Evolutionary conservation across 371 early-diverging fungal genomes (phyloP).

Genomic region (Mucor velutinosus): DNA sequence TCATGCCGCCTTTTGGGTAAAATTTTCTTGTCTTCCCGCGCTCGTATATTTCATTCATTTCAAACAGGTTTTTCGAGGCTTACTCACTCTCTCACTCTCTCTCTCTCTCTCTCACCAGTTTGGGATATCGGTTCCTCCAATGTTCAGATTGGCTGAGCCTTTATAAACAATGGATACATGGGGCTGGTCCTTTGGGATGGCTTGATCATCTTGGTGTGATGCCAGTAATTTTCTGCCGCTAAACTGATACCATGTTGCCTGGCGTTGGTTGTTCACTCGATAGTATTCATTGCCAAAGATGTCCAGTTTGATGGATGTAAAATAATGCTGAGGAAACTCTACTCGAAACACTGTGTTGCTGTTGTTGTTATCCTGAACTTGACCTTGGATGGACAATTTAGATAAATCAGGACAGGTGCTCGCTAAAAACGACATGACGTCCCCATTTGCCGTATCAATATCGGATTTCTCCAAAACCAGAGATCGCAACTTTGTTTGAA

Average conservation of each 20-base stretch:
- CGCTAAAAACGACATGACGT: background rate
- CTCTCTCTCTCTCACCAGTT: background rate
- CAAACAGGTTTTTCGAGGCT: background rate
- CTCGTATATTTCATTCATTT: background rate
- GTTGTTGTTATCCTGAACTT: background rate
- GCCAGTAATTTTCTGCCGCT: background rate
- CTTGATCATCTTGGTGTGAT: background rate
- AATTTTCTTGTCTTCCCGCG: background rate
- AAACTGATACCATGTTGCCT: background rate
- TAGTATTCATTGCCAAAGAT: constrained; percentile 1
- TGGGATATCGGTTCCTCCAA: background rate
- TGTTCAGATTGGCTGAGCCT: background rate
- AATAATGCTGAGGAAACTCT: constrained; percentile 1
- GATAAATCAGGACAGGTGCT: background rate
- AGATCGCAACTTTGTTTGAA: background rate
- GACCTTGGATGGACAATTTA: background rate
- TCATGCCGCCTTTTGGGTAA: constrained; percentile 3
- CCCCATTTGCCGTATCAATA: background rate
- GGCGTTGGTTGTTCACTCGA: background rate
- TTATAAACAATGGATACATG: background rate
- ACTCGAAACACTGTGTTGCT: background rate
- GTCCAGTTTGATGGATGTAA: background rate
- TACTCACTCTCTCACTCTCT: no score
- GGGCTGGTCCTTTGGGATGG: background rate
- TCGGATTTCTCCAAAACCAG: background rate